Evolutionary conservation across 352 stramenopile species (phyloP).

Genomic region (Blastocystis sp.): DNA sequence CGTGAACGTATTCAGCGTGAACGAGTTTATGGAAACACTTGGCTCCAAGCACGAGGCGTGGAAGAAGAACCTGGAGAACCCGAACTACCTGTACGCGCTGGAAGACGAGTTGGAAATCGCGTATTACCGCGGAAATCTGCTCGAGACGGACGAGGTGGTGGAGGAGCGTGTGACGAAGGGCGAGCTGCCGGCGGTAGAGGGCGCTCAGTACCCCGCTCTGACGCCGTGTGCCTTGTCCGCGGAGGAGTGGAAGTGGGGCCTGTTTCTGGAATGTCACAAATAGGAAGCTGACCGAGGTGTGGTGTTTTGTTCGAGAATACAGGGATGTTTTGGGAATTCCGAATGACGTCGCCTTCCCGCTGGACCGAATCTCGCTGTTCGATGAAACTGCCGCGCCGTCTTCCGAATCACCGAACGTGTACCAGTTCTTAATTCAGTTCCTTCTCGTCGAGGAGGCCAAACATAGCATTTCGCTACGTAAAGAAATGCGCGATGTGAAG

Average conservation of each 20-base stretch:
- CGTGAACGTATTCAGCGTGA: slow-evolving; percentile 58
- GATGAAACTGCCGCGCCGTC: background rate
- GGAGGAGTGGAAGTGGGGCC: slow-evolving; percentile 6
- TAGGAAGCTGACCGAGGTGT: slow-evolving; percentile 59
- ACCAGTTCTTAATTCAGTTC: slow-evolving; percentile 19
- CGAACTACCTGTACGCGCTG: slow-evolving; percentile 11
- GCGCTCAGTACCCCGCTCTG: background rate
- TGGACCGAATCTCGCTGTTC: slow-evolving; percentile 8
- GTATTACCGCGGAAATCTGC: slow-evolving; percentile 13
- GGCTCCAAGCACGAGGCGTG: background rate
- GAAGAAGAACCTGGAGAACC: background rate
- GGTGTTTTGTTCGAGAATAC: slow-evolving; percentile 35
- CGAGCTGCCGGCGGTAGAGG: background rate
- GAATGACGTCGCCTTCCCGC: background rate
- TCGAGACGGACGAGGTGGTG: slow-evolving; percentile 5
- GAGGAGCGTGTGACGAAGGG: background rate
- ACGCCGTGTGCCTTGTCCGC: background rate
- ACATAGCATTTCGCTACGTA: background rate
- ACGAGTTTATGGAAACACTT: slow-evolving; percentile 36
- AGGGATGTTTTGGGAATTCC: slow-evolving; percentile 11
- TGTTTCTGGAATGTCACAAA: background rate
- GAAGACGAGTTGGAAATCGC: slow-evolving; percentile 16
- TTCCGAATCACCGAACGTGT: background rate
- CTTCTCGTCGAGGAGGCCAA: slow-evolving; percentile 24
- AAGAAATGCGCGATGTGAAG: background rate